Base-by-base conservation (phyloP, 306 rosid species). In the Pachyrhizus erosus region DNA sequence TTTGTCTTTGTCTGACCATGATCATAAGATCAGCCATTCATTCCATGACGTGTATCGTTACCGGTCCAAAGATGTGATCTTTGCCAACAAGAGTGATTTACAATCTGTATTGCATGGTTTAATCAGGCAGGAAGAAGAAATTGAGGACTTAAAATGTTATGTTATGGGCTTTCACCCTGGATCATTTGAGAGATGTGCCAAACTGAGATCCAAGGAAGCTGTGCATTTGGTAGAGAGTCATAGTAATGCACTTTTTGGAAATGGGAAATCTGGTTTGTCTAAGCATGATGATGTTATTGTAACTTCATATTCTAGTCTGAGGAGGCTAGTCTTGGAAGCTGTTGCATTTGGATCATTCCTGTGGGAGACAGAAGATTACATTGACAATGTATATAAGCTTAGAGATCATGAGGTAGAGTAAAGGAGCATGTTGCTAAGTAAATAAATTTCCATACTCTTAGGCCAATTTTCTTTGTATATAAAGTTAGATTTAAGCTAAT, bases 331-430 rank as follows among this genome's bases (percentile, higher is more conserved):
- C 34, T 82, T 91, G 84, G 97, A 93, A 84, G 96, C 96, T 51
- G 91, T 90, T 66, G 96, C 97, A 26, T 93, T 93, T 69, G 97
- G 97, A 48, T 88, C 94, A 8, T 93, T 93, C 85, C 92, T 93
- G 48, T 90, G 96, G 97, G 97, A 90, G 64, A 84, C 91, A 5
- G 96, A 93, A 85, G 96, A 91, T 67, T 89, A 82, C 84, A 67
- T 93, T 21, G 89, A 87, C 70, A 75, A 73, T 82, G 78, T 91
- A 7, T 93, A 91, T 80, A 85, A 84, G 89, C 96, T 93, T 24
- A 87, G 85, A 84, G 91, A 87, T 69, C 80, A 79, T 73, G 88
- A 76, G 82, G 69, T 74, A 69, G 78, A 39, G 49, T 68, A 42
- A 43, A 79, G 61, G 73, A 6, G 31, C 49, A 55, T 33, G 17